phyloP scores from a whole-genome alignment of 2,329 filamentous ascomycete species.

The Paradendryphiella salina region DNA sequence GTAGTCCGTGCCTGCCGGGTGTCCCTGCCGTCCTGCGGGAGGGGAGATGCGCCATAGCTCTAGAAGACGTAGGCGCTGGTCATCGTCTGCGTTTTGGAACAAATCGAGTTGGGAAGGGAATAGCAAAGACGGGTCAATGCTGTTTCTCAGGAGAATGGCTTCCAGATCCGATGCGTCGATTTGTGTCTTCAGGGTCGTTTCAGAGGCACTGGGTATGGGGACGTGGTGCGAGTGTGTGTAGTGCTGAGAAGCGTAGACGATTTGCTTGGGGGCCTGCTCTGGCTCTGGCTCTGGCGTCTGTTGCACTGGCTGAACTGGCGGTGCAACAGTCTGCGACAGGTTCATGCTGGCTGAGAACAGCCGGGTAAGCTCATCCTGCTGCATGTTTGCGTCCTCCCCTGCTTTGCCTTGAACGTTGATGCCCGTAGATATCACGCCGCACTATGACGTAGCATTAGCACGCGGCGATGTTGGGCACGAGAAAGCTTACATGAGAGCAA shows the following conservation, averaged over 20 bases:
- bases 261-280: slow-evolving; percentile 49
- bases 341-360: slow-evolving; percentile 78
- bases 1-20: slow-evolving; percentile 50
- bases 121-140: slow-evolving; percentile 70
- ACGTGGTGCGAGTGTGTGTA: slow-evolving; percentile 80
- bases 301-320: slow-evolving; percentile 47
- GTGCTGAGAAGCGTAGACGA: slow-evolving; percentile 78
- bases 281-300: slow-evolving; percentile 24
- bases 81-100: slow-evolving; percentile 72
- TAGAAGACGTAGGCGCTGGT: slow-evolving; percentile 73
- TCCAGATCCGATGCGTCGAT: slow-evolving; percentile 52
- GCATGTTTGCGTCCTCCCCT: slow-evolving; percentile 52
- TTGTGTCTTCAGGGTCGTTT: slow-evolving; percentile 39
- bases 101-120: slow-evolving; percentile 76
- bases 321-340: slow-evolving; percentile 51
- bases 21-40: slow-evolving; percentile 52
- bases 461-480: slow-evolving; percentile 8
- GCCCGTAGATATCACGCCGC: slow-evolving; percentile 48
- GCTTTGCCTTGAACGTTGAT: slow-evolving; percentile 48
- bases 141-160: slow-evolving; percentile 64
- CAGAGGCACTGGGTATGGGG: slow-evolving; percentile 39
- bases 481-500: slow-evolving; percentile 52
- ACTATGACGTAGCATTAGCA: slow-evolving; percentile 50
- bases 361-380: slow-evolving; percentile 78
- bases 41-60: slow-evolving; percentile 86